Evolutionary conservation across 139 green algal species (phyloP), one percentile per base, ranked within the genome.

Genomic region (Micractinium sp.): DNA sequence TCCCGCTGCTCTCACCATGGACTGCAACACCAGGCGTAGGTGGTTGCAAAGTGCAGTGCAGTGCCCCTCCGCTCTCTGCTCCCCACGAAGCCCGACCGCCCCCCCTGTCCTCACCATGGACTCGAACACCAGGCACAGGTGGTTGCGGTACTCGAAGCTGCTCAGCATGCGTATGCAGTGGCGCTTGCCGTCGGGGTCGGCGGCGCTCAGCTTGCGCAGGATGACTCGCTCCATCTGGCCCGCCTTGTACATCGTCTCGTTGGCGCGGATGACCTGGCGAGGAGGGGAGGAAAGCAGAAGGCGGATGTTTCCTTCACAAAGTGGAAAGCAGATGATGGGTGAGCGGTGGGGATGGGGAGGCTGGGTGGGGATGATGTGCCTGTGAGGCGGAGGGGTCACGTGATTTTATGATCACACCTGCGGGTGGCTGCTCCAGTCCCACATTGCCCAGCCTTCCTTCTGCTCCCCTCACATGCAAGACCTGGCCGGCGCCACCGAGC

Each of bases 91-190:
- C 39, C 78, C 39, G 27, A 2, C 36, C 22, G 16, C 16, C 76
- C 19, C 2, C 3, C 29, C 53, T 18, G 39, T 25, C 7, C 94
- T 89, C 85, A 97, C 95, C 96, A 98, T 96, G 80, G 93, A 75
- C 86, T 98, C 96, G 91, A 98, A 98, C n/a, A 97, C 98, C 74
- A 99, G 92, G 95, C 97, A 99, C 39, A 98, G 92, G 93, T 99
- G 98, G 53, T 94, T 90, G 38, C 98, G 92, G 94, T 99, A 99
- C 92, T 99, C 96, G 89, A 99, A 99, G 81, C 84, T 91, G n/a
- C 93, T 88, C 78, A 98, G 90, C 88, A 99, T 90, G n/a, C 94
- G 94, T 25, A 99, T 95, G 94, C 94, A 97, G 94, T 99, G 96
- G 71, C 96, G 95, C 77, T 94, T 93, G 90, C 96, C 95, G 35